Percentiles rank a stretch among this genome's conserved stretches.
Conservation (phyloP, 2,329 filamentous ascomycete genomes). For the Phoma sp. region DNA sequence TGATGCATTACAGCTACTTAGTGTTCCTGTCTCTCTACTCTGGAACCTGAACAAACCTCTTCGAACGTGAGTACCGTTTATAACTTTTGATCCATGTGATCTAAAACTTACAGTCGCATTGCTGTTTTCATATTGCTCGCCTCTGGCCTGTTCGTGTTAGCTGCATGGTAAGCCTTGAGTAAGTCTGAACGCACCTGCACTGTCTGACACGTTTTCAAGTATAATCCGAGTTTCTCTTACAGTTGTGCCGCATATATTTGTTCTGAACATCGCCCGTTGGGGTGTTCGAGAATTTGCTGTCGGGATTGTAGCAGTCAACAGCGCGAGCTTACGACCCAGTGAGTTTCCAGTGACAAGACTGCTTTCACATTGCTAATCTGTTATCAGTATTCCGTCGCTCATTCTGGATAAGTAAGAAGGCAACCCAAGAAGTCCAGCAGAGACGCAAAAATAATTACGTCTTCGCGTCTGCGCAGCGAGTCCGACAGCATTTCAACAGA, state of each 20-base stretch:
- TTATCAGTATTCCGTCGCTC: conserved; percentile 10
- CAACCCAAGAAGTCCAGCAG: not conserved
- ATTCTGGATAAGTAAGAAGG: not conserved
- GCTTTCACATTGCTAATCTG: no score
- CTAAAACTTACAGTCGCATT: conserved; percentile 2
- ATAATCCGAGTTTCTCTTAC: conserved; percentile 20
- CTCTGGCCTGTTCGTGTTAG: conserved; percentile 20
- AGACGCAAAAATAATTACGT: conserved; percentile 1
- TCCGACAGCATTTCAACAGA: not conserved
- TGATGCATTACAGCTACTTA: conserved; percentile 3
- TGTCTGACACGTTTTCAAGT: not conserved
- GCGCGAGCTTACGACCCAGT: conserved; percentile 17
- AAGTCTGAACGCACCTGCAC: no score
- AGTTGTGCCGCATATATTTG: conserved; percentile 15
- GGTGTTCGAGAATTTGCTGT: conserved; percentile 20
- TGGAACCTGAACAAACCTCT: conserved; percentile 21
- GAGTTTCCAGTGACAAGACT: not conserved
- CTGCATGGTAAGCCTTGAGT: conserved; percentile 7
- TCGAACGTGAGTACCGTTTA: conserved; percentile 1
- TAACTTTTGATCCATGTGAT: not conserved
- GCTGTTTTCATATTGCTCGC: conserved; percentile 17
- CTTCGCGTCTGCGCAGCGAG: not conserved
- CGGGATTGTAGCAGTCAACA: conserved; percentile 21
- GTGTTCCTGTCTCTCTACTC: conserved; percentile 19
- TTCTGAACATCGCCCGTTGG: conserved; percentile 23